phyloP scores from a whole-genome alignment of 2,329 filamentous ascomycete species.

The Aspergillus aculeatinus region DNA sequence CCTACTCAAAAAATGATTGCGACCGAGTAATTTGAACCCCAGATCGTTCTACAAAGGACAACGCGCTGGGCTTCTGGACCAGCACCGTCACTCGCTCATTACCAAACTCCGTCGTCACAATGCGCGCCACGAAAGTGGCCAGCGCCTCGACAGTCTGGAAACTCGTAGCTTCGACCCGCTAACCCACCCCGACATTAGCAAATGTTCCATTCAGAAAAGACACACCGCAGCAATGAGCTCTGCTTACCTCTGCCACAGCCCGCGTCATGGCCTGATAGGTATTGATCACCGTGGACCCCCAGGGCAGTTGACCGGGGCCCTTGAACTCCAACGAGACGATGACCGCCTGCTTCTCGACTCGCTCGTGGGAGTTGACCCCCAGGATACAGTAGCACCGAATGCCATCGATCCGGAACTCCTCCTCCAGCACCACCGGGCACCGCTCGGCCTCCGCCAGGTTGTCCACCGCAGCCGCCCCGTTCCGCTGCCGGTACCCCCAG shows the following conservation, averaged over 20 bases:
- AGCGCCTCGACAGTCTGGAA: slow-evolving; percentile 54
- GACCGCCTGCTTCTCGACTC: slow-evolving; percentile 52
- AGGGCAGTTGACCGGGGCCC: slow-evolving; percentile 33
- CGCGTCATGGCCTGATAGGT: slow-evolving; percentile 42
- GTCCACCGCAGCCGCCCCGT: slow-evolving; percentile 16
- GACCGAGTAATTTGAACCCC: slow-evolving; percentile 52
- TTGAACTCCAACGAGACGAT: slow-evolving; percentile 42
- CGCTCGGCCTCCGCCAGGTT: slow-evolving; percentile 26
- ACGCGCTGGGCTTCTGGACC: slow-evolving; percentile 52
- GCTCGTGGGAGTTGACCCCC: slow-evolving; percentile 54
- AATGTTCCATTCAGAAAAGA: slow-evolving; percentile 9
- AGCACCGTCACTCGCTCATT: slow-evolving; percentile 49
- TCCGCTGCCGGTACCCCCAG: slow-evolving; percentile 32
- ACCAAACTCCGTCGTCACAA: slow-evolving; percentile 46
- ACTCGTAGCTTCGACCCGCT: slow-evolving; percentile 48
- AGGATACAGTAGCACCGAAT: slow-evolving; percentile 49
- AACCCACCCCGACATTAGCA: slow-evolving; percentile 11
- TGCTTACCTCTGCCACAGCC: slow-evolving; percentile 39
- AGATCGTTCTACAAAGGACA: slow-evolving; percentile 50
- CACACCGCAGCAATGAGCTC: slow-evolving; percentile 2
- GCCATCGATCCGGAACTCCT: slow-evolving; percentile 44
- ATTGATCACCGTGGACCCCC: slow-evolving; percentile 34
- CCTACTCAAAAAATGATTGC: slow-evolving; percentile 42
- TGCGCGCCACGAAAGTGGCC: slow-evolving; percentile 49
- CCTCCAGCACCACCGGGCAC: slow-evolving; percentile 32